Base-by-base conservation (phyloP, 768 basidiomycete species). In the Ramaria sp. region DNA sequence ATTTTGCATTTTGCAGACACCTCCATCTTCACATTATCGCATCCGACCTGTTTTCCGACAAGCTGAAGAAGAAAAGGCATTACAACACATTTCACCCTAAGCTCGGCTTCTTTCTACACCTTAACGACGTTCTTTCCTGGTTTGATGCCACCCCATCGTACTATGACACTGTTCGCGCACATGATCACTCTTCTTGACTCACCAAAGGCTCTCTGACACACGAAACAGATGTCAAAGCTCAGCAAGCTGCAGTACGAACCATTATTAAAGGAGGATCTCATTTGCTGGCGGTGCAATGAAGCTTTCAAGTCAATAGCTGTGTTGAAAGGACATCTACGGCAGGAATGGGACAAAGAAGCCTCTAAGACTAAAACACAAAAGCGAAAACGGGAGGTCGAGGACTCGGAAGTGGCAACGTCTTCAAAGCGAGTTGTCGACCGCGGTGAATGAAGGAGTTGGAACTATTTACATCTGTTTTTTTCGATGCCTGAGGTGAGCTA, bases 81-180 rank as follows among this genome's bases (percentile, higher is more conserved):
- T 88, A 90, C 68, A 93, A 94, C 62, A 86, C 88, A 5, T 96
- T 94, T 69, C 83, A 87, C 61, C 92, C 92, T 0, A 78, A 79
- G 47, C 72, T 78, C 18, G 90, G 88, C 1, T 95, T 90, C 69
- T 94, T 95, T 68, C 62, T 94, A 2, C 77, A 82, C 57, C 68
- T 93, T 16, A 73, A 81, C 49, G 81, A 89, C 9, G 84, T 95
- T n/a, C 69, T 88, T 42, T 73, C 77, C 1, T 92, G 90, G 90
- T 83, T 88, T 57, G 85, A 85, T 27, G 78, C 78, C 13, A 78
- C 76, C 16, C 71, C 76, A 1, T 74, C 77, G 0, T 82, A 74
- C 62, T 83, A 72, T 61, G 62, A 67, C 16, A 67, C 66, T 36
- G 82, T 84, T 59, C 54, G 78, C 70, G 12, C 44, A n/a, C 43